phyloP scores from a whole-genome alignment of 1,284 basidiomycete genomes.

The Pseudozyma pruni region DNA sequence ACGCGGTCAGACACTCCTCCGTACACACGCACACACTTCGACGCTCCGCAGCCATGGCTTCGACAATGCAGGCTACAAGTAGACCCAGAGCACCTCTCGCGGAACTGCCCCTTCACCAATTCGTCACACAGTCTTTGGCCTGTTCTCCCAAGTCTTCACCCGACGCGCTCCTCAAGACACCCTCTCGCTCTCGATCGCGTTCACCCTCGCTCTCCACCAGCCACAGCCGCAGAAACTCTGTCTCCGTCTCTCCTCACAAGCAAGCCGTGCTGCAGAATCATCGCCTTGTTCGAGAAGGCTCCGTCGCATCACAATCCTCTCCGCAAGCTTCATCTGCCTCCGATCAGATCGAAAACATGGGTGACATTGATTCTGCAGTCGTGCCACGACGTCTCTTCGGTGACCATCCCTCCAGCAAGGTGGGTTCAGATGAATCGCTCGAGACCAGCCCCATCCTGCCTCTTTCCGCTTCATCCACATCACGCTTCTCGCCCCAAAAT shows the following conservation, averaged over 20 bases:
- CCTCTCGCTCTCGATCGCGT: slow-evolving; percentile 36
- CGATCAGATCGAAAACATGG: slow-evolving; percentile 16
- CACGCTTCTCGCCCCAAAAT: slow-evolving; percentile 39
- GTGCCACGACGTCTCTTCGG: slow-evolving; percentile 29
- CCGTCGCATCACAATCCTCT: slow-evolving; percentile 23
- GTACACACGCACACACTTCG: neutral
- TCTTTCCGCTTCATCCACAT: neutral
- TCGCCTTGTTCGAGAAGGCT: slow-evolving; percentile 34
- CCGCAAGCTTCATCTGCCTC: slow-evolving; percentile 1
- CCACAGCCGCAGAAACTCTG: slow-evolving; percentile 21
- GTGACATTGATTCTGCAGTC: slow-evolving; percentile 10
- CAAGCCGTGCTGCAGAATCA: slow-evolving; percentile 43
- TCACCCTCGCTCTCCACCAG: slow-evolving; percentile 34
- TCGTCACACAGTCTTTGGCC: slow-evolving; percentile 34
- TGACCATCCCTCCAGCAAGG: slow-evolving; percentile 2
- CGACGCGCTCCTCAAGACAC: slow-evolving; percentile 36
- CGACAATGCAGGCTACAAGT: slow-evolving; percentile 11
- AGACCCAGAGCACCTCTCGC: slow-evolving; percentile 22
- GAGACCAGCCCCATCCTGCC: slow-evolving; percentile 26
- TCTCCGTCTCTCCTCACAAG: slow-evolving; percentile 45
- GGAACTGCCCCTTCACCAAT: slow-evolving; percentile 41
- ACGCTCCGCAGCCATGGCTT: slow-evolving; percentile 9
- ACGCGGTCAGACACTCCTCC: no score
- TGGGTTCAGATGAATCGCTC: slow-evolving; percentile 13
- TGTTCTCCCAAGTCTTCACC: slow-evolving; percentile 16